Evolutionary conservation across 192 early-diverging fungal species (phyloP).

Genomic region (Bifiguratus adelaidae): DNA sequence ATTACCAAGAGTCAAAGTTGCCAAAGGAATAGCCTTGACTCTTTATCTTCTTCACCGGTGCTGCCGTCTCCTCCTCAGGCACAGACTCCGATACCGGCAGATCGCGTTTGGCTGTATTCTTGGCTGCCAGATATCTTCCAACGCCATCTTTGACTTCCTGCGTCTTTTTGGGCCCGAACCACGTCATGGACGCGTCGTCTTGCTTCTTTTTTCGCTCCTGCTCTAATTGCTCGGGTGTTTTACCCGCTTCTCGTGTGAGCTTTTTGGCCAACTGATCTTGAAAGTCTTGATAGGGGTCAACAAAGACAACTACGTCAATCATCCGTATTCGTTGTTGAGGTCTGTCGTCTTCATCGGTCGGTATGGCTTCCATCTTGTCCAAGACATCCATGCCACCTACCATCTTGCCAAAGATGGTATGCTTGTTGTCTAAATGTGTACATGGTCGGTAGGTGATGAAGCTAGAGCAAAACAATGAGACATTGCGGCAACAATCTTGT

Average conservation of each 20-base stretch:
- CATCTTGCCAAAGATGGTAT: slow-evolving; percentile 89
- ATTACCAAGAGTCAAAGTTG: no score
- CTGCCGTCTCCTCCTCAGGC: no score
- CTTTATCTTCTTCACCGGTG: no score
- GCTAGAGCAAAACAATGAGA: slow-evolving; percentile 15
- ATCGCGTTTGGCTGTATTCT: no score
- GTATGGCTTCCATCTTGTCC: slow-evolving; percentile 64
- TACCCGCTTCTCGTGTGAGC: slow-evolving; percentile 30
- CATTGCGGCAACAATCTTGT: background rate
- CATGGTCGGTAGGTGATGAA: slow-evolving; percentile 61
- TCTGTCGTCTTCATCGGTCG: slow-evolving; percentile 59
- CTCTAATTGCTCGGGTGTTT: no score
- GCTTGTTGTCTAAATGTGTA: slow-evolving; percentile 68
- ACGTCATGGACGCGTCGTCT: slow-evolving; percentile 54
- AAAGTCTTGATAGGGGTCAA: slow-evolving; percentile 80
- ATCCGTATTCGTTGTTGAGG: slow-evolving; percentile 69
- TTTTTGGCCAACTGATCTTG: slow-evolving; percentile 56
- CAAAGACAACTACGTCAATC: slow-evolving; percentile 57
- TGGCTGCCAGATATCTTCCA: no score
- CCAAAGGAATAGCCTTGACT: no score
- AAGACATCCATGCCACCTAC: slow-evolving; percentile 82
- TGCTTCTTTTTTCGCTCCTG: slow-evolving; percentile 32
- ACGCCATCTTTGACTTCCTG: no score
- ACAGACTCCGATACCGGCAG: no score
- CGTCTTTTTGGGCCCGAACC: slow-evolving; percentile 72